These are phyloP conservation scores for Gossypium schwendimanii DNA, from an alignment of 441 rosid genomes.

Conservation along the genomic window DNA sequence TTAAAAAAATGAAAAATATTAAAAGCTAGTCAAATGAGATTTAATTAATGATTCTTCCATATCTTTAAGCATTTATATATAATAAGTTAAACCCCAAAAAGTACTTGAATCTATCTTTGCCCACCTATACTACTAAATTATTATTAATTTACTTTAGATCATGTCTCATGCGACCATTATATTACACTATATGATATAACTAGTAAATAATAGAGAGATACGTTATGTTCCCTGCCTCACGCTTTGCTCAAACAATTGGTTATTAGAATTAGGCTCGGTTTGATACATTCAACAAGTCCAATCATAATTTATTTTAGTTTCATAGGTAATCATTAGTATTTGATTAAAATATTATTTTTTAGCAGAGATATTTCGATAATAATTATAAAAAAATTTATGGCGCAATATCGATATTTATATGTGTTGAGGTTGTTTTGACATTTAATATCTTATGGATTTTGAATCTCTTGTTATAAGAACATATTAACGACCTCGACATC, in stretches of 20 bases:
- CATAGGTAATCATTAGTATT: background rate
- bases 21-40: conserved; percentile 11
- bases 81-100: background rate
- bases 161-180: background rate
- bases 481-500: background rate
- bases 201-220: background rate
- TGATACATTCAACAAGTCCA: background rate
- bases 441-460: no score
- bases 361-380: background rate
- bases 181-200: background rate
- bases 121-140: background rate
- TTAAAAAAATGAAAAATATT: background rate
- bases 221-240: background rate
- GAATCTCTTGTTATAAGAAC: no score
- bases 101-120: background rate
- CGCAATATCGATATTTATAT: background rate
- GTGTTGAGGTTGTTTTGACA: background rate
- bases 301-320: background rate
- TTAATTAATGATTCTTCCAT: background rate
- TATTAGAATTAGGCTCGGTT: conserved; percentile 3
- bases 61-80: background rate
- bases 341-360: no score
- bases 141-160: background rate
- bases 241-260: conserved; percentile 2
- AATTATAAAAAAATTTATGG: no score